Percentiles rank a stretch among this genome's conserved stretches.
These are phyloP conservation scores for Helicocarpus griseus DNA, from an alignment of 2,329 filamentous ascomycete species.

Conservation along the genomic window DNA sequence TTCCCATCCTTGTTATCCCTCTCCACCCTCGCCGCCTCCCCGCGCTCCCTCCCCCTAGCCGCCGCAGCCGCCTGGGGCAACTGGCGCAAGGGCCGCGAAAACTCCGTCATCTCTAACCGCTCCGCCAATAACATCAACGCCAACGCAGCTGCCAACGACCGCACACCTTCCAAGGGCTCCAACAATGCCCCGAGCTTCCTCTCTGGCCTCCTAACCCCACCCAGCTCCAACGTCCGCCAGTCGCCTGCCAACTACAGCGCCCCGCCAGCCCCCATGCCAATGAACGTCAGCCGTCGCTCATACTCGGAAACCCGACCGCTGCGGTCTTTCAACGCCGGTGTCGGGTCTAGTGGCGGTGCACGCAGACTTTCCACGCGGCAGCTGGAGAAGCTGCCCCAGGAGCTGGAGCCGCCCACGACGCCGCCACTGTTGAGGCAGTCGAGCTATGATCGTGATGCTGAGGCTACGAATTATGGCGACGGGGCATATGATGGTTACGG, in stretches of 20 bases:
- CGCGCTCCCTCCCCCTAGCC: slow-evolving; percentile 66
- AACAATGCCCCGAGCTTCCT: slow-evolving; percentile 52
- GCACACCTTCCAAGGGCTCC: slow-evolving; percentile 53
- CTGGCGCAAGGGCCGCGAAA: slow-evolving; percentile 66
- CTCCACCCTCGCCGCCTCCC: slow-evolving; percentile 66
- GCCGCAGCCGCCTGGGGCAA: slow-evolving; percentile 96
- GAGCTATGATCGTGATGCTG: slow-evolving; percentile 52
- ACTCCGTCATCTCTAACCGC: slow-evolving; percentile 32
- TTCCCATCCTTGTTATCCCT: slow-evolving; percentile 70
- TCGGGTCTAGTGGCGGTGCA: slow-evolving; percentile 7
- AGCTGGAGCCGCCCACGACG: slow-evolving; percentile 33
- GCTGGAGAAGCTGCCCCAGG: slow-evolving; percentile 17
- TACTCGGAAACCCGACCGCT: slow-evolving; percentile 27
- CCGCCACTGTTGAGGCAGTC: slow-evolving; percentile 48
- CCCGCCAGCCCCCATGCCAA: slow-evolving; percentile 19
- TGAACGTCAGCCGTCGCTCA: slow-evolving; percentile 17
- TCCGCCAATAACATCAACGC: slow-evolving; percentile 18
- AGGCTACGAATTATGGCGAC: slow-evolving; percentile 39
- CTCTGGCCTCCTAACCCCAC: slow-evolving; percentile 81
- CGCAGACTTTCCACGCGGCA: slow-evolving; percentile 22
- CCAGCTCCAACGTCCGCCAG: slow-evolving; percentile 61
- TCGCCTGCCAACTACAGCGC: slow-evolving; percentile 40
- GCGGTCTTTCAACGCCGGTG: slow-evolving; percentile 17
- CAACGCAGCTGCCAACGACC: slow-evolving; percentile 10
- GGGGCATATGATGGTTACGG: slow-evolving; percentile 42